Evolutionary conservation across 176 grass and related monocot species (phyloP).

Genomic region (Poa pratensis): DNA sequence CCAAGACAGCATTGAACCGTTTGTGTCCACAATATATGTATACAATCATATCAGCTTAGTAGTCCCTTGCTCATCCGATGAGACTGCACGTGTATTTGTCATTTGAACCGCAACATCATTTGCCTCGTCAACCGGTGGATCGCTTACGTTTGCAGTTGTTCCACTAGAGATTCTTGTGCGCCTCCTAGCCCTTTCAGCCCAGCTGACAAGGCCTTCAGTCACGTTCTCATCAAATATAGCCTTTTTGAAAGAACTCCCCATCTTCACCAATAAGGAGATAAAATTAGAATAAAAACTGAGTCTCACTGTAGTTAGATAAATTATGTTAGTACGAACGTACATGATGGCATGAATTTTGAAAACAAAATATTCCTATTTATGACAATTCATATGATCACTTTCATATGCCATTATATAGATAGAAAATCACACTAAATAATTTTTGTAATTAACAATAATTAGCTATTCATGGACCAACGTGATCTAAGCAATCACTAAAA

Average conservation of each 20-base stretch:
- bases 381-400: neutral
- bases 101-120: conserved; percentile 48
- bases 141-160: neutral
- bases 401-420: neutral
- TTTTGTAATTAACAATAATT: neutral
- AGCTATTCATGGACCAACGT: neutral
- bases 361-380: neutral
- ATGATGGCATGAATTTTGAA: neutral
- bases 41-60: conserved; percentile 38
- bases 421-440: neutral
- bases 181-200: conserved; percentile 55
- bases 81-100: neutral
- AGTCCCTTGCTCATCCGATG: conserved; percentile 36
- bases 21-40: neutral
- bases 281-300: neutral
- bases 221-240: conserved; percentile 72
- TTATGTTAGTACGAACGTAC: neutral
- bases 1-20: neutral
- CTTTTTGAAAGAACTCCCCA: conserved; percentile 90
- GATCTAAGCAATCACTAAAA: neutral
- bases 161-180: neutral
- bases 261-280: conserved; percentile 43
- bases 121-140: neutral
- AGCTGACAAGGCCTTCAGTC: conserved; percentile 47
- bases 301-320: neutral